Percentiles rank a stretch among this genome's conserved stretches.
phyloP scores from a whole-genome alignment of 352 stramenopile species.

The Bremia lactucae region DNA sequence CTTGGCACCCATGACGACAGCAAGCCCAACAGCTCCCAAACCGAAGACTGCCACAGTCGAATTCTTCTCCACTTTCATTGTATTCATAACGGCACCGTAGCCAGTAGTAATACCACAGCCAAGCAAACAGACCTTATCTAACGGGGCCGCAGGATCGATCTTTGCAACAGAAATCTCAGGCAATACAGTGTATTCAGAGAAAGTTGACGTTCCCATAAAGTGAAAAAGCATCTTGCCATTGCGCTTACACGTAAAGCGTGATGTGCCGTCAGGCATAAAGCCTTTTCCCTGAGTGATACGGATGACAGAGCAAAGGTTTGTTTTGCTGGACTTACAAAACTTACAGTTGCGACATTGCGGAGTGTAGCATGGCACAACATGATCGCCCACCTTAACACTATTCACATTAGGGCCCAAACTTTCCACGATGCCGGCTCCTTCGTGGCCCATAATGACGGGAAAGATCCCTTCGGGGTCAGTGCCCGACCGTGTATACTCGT shows the following conservation, averaged over 20 bases:
- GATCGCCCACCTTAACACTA: constrained; percentile 71
- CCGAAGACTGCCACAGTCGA: constrained; percentile 79
- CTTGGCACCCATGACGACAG: constrained; percentile 79
- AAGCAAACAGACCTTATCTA: constrained; percentile 90
- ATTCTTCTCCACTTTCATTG: constrained; percentile 81
- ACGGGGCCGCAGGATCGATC: constrained; percentile 47
- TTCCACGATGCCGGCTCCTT: constrained; percentile 76
- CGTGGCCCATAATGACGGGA: constrained; percentile 82
- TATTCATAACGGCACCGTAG: constrained; percentile 75
- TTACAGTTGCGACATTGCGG: constrained; percentile 86
- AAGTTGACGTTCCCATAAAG: constrained; percentile 84
- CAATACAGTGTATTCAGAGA: constrained; percentile 84
- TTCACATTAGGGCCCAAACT: constrained; percentile 73
- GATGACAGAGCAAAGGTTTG: constrained; percentile 81
- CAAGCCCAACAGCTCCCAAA: constrained; percentile 70
- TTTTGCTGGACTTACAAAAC: constrained; percentile 83
- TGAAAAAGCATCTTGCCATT: constrained; percentile 78
- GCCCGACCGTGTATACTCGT: constrained; percentile 81
- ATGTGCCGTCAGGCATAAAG: constrained; percentile 75
- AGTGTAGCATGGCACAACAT: constrained; percentile 95
- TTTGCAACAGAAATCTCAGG: constrained; percentile 79
- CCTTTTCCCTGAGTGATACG: constrained; percentile 65
- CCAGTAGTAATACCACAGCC: constrained; percentile 93
- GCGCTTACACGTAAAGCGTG: constrained; percentile 81
- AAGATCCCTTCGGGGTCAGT: constrained; percentile 74